Base-by-base conservation (phyloP, 768 basidiomycete species). In the Suillus brevipes region DNA sequence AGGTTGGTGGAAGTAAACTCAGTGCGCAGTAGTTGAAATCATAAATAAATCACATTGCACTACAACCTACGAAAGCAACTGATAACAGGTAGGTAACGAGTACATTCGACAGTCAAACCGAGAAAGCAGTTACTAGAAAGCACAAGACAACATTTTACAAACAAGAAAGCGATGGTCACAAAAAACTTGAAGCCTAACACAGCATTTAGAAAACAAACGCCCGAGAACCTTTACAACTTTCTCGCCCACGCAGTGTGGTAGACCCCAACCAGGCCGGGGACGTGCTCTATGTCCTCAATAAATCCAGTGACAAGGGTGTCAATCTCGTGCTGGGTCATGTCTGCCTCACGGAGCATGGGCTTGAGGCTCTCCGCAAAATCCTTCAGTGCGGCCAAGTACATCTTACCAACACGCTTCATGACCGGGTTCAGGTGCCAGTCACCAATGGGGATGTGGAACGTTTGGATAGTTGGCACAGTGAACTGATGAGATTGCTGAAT, bases 381-480 rank as follows among this genome's bases (percentile, higher is more conserved):
- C 37, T 72, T 68, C 65, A 84, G 77, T 8, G 76, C 74, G 2
- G 70, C 73, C 36, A 82, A 78, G 68, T 82, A 82, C 2, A 68
- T 74, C 37, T 66, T 73, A 1, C 88, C 89, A 2, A 89, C 69
- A 13, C 59, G 47, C 66, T 66, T 73, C 69, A 78, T 65, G 36
- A 59, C 68, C 10, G 1, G 61, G 3, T 76, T 68, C 0, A 56
- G 42, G 56, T 75, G 78, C 88, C 87, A 88, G 10, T 76, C 74
- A 6, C 89, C 90, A 28, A 91, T 78, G 10, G 89, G 88, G 64
- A 90, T 78, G 72, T 75, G 67, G 65, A 78, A 72, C 3, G 66
- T 63, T 37, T 71, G 70, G 8, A 76, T 47, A 6, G 76, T 72
- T 63, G 85, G 78, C 23, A 80, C 75, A 0, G 65, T 71, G 71